Evolutionary conservation across 139 green algal genomes (phyloP), one percentile per base, ranked within the genome.

Genomic region (Nannochloris sp.): DNA sequence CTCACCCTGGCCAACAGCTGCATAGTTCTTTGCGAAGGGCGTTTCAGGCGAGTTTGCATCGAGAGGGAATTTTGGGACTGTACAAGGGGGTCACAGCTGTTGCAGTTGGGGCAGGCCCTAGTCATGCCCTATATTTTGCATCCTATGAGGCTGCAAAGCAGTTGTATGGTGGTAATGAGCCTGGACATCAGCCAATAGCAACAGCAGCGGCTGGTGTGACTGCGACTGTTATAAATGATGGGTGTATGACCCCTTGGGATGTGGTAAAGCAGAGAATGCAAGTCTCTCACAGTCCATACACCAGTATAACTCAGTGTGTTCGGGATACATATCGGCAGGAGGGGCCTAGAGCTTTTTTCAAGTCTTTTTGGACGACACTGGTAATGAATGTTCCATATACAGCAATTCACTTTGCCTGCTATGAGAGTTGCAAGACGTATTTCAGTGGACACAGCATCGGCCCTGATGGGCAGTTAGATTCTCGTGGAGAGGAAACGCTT

Each of bases 381-480:
- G 51, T 97, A 16, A 97, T 97, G 91, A 98, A 98, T 74, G 74
- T 98, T 23, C 92, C 92, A 4, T 97, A 91, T 79, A 93, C 84
- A 4, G 83, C 91, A 3, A 73, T 98, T 46, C 87, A 98, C 70
- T 96, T 98, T 72, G 71, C 79, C 1, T 79, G 83, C 20, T 98
- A 98, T 72, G 93, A 98, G 59, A 79, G 68, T 2, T 69, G 70
- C 23, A 98, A 98, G 77, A 87, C 50, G 9, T 59, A 59, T 16
- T 59, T 59, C 25, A 33, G 50, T 33, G 12, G 25, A 17, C 17
- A 33, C 9, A 20, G 28, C 12, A n/a, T 30, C 6, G 1, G 1
- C n/a, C 16, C 16, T 16, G n/a, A 45, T 66, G 23, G 17, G 56
- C 5, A 40, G 33, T 40, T 40, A 40, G 33, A 40, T 40, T 40